A percentile compares a stretch with the other conserved stretches of the same genome.
Evolutionary conservation across 2,329 filamentous ascomycete species (phyloP).

Genomic region (Cladosporium oxysporum): DNA sequence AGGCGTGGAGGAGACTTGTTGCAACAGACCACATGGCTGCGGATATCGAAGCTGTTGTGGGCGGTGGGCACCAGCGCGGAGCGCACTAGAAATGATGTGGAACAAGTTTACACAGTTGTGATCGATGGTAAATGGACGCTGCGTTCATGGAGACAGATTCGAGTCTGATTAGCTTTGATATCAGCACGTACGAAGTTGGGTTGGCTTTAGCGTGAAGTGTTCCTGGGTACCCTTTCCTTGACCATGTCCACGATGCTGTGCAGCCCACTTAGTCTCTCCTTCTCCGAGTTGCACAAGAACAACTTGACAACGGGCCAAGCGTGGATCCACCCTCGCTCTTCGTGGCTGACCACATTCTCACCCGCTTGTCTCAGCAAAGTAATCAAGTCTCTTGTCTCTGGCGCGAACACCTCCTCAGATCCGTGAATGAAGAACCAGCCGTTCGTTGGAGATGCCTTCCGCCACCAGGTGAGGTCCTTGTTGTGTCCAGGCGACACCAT

Average conservation of each 20-base stretch:
- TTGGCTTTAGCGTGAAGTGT: neutral
- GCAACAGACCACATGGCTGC: neutral
- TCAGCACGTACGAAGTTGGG: neutral
- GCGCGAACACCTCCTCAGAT: slow-evolving; percentile 74
- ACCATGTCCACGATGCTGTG: slow-evolving; percentile 45
- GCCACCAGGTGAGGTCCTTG: slow-evolving; percentile 66
- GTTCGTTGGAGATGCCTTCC: slow-evolving; percentile 61
- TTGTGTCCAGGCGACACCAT: slow-evolving; percentile 72
- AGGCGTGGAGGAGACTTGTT: neutral
- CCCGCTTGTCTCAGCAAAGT: slow-evolving; percentile 56
- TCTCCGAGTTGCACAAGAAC: slow-evolving; percentile 53
- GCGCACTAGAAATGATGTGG: neutral
- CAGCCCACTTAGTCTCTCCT: slow-evolving; percentile 51
- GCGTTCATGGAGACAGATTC: neutral
- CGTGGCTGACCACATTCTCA: slow-evolving; percentile 57
- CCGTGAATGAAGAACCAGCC: slow-evolving; percentile 74
- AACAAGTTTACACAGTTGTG: neutral
- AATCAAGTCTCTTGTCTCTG: slow-evolving; percentile 66
- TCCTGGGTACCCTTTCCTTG: slow-evolving; percentile 28
- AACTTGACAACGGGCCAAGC: slow-evolving; percentile 76
- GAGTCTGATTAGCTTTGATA: neutral
- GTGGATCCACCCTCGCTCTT: slow-evolving; percentile 70
- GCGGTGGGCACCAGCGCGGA: neutral
- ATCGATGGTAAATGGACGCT: neutral
- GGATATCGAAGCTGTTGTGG: neutral